A percentile compares a stretch with the other conserved stretches of the same genome.
These are phyloP conservation scores for Beauveria asiatica DNA, from an alignment of 2,329 filamentous ascomycete genomes.

Conservation along the genomic window DNA sequence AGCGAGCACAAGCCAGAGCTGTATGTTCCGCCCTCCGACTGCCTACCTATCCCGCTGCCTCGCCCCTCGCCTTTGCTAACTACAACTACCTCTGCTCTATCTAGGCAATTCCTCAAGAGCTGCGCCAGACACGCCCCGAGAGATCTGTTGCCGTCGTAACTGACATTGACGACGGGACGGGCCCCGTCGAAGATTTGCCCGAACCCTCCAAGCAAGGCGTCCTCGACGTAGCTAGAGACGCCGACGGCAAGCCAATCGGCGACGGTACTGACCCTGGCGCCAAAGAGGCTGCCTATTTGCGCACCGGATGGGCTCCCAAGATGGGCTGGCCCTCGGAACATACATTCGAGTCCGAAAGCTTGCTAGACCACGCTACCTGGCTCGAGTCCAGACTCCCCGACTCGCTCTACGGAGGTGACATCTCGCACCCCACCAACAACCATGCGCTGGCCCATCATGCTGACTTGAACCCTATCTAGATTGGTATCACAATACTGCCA, in stretches of 20 bases:
- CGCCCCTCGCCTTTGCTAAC: background rate
- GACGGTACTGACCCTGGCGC: conserved; percentile 46
- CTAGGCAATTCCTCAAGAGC: conserved; percentile 30
- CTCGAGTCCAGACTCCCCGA: conserved; percentile 79
- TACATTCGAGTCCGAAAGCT: conserved; percentile 50
- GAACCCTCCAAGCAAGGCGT: conserved; percentile 63
- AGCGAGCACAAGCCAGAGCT: conserved; percentile 67
- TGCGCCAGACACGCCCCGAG: conserved; percentile 28
- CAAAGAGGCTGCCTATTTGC: conserved; percentile 35
- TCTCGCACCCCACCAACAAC: background rate
- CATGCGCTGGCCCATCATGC: background rate
- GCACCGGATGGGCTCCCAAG: conserved; percentile 80
- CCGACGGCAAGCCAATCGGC: conserved; percentile 37
- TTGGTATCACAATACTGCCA: conserved; percentile 96
- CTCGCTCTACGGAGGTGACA: conserved; percentile 76
- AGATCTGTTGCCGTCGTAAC: conserved; percentile 66
- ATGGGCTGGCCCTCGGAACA: conserved; percentile 64
- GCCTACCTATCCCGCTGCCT: background rate
- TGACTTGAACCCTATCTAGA: conserved; percentile 40
- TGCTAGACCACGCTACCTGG: conserved; percentile 83
- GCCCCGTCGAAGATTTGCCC: conserved; percentile 68
- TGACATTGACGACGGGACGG: conserved; percentile 66
- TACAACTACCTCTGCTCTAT: background rate
- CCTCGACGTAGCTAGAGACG: conserved; percentile 43
- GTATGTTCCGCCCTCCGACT: conserved; percentile 41